Base-by-base conservation (phyloP, 2,329 filamentous ascomycete genomes). In the Thermoascus crustaceus region DNA sequence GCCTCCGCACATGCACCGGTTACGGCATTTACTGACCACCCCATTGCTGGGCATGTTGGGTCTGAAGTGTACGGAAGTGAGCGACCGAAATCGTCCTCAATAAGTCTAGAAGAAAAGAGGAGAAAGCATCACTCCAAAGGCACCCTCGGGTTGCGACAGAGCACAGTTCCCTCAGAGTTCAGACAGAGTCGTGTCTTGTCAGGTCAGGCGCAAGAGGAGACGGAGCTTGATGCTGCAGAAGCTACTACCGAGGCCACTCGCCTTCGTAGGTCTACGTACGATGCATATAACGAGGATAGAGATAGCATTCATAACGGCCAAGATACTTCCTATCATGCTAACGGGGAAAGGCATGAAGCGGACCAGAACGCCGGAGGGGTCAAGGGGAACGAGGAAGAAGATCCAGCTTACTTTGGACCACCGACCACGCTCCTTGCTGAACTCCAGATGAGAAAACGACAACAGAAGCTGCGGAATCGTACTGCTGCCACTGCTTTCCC, bases 401-500 rank as follows among this genome's bases (percentile, higher is more conserved):
- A 54, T 9, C 45, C 48, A 10, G 55, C 55, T 1, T 81, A 76
- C 43, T 71, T 79, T 35, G 85, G 84, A 1, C 74, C 80, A 3
- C 91, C 91, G 1, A 94, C 87, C 1, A 98, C 91, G 0, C 72
- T 98, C 0, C 74, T 98, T 16, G 91, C 91, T 0, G 91, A 98
- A 57, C 69, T 98, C 5, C 86, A 95, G 55, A 66, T 94, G 44
- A 82, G 91, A 33, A 96, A 98, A 57, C 80, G 85, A 40, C 84
- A 94, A 48, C 81, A 93, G 50, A 88, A 85, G 58, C 71, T 80
- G 42, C 79, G 91, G 22, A 91, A 81, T 19, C 75, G 79, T 14
- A 82, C 82, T 9, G 72, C 80, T 14, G 70, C 75, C 20, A 76
- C 72, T 9, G 65, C 71, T 1, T 73, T 69, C 47, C 80, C 82